Evolutionary conservation across 225 moss, liverwort and hornwort species (phyloP).

Genomic region (Pseudoscleropodium purum): DNA sequence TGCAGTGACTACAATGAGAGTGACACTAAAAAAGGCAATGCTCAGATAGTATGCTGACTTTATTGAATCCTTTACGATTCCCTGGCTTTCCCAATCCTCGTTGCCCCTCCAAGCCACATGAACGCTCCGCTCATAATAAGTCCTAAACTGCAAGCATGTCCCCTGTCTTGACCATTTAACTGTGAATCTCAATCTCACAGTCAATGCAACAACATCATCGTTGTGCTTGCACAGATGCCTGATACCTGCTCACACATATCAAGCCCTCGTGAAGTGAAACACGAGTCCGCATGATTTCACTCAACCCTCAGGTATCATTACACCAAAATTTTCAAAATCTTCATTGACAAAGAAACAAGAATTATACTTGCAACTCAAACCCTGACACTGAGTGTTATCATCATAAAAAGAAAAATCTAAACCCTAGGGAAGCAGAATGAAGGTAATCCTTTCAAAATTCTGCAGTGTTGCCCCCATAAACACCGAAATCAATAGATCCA

Average conservation of each 20-base stretch:
- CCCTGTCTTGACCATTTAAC: conserved; percentile 5
- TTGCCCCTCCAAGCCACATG: not conserved
- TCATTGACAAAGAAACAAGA: not conserved
- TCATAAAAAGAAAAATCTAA: not conserved
- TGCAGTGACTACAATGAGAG: not conserved
- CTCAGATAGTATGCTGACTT: not conserved
- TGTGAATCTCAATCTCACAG: conserved; percentile 9
- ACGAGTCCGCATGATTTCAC: not conserved
- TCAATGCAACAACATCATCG: conserved; percentile 8
- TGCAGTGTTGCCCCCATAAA: not conserved
- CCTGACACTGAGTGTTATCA: not conserved
- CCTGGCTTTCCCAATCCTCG: not conserved
- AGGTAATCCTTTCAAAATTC: not conserved
- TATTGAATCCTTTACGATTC: not conserved
- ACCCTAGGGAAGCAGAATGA: not conserved
- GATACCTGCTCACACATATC: conserved; percentile 30
- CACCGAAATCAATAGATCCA: not conserved
- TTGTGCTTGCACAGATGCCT: conserved; percentile 15
- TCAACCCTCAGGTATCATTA: not conserved
- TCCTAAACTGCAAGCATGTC: not conserved
- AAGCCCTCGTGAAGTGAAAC: conserved; percentile 12
- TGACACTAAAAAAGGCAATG: not conserved
- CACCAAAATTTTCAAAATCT: not conserved
- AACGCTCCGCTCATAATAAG: not conserved
- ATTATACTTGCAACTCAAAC: not conserved